A percentile compares a stretch with the other conserved stretches of the same genome.
Evolutionary conservation across 148 eudicot genomes (phyloP).

Genomic region (Camellia granthamiana): DNA sequence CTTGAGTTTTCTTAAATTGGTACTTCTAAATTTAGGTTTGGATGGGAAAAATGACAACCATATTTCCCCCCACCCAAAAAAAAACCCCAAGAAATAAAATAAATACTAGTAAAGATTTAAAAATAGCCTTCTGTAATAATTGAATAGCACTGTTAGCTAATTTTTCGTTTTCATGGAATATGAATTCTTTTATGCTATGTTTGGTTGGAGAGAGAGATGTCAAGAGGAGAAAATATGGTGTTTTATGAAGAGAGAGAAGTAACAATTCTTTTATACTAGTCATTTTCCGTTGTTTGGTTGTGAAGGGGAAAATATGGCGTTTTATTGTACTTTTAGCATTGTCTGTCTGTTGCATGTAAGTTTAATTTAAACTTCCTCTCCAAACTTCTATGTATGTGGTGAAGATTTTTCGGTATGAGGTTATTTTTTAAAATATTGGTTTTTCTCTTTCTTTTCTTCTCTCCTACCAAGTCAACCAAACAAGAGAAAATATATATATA

Average conservation of each 20-base stretch:
- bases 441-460: background rate
- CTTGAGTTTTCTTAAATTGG: no score
- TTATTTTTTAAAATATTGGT: no score
- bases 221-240: background rate
- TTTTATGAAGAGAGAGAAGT: background rate
- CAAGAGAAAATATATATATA: no score
- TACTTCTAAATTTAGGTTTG: no score
- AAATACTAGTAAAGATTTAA: background rate
- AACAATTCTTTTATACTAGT: no score
- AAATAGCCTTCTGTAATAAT: background rate
- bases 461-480: background rate
- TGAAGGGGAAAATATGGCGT: background rate
- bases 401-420: background rate
- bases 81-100: no score
- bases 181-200: no score
- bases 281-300: background rate
- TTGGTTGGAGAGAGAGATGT: background rate
- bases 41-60: no score
- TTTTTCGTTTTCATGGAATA: no score
- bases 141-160: background rate
- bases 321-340: background rate
- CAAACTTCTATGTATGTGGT: background rate
- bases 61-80: no score
- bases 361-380: background rate
- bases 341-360: no score